A percentile compares a stretch with the other conserved stretches of the same genome.
phyloP scores from a whole-genome alignment of 2,329 filamentous ascomycete species.

The Huntiella moniliformis region DNA sequence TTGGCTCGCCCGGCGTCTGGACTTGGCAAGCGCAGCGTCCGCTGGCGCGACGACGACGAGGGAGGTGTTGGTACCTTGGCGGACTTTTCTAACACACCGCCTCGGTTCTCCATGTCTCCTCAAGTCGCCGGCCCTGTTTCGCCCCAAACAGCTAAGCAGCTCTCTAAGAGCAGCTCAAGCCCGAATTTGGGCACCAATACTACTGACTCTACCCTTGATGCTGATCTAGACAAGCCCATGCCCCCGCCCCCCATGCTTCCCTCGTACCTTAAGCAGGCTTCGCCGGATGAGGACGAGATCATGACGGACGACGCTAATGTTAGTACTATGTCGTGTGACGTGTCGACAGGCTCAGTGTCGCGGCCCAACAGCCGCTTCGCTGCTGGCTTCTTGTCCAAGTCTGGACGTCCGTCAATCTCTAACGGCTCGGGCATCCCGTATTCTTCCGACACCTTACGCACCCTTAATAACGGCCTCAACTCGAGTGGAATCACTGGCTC shows the following conservation, averaged over 20 bases:
- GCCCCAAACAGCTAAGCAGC: background rate
- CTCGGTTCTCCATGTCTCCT: slow-evolving; percentile 10
- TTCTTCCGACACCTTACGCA: slow-evolving; percentile 8
- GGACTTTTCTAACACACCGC: slow-evolving; percentile 79
- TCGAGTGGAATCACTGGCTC: slow-evolving; percentile 4
- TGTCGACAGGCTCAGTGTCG: slow-evolving; percentile 5
- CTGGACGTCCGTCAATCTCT: slow-evolving; percentile 2
- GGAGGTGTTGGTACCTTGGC: slow-evolving; percentile 65
- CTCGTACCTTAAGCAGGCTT: slow-evolving; percentile 6
- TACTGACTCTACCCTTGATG: slow-evolving; percentile 20
- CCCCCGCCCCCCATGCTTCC: slow-evolving; percentile 5
- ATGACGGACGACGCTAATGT: slow-evolving; percentile 7
- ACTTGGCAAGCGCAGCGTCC: slow-evolving; percentile 50
- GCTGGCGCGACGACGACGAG: slow-evolving; percentile 87
- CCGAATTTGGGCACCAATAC: background rate
- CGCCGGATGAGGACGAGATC: background rate
- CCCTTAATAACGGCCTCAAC: slow-evolving; percentile 3
- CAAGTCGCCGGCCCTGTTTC: background rate
- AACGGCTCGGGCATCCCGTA: slow-evolving; percentile 7
- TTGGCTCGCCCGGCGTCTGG: slow-evolving; percentile 23
- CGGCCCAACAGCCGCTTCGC: slow-evolving; percentile 10
- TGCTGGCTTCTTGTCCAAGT: slow-evolving; percentile 9
- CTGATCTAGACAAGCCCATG: slow-evolving; percentile 11
- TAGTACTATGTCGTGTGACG: slow-evolving; percentile 9
- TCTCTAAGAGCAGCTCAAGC: background rate